Evolutionary conservation across 768 basidiomycete genomes (phyloP).

Genomic region (Omphalotus guepiniiformis): DNA sequence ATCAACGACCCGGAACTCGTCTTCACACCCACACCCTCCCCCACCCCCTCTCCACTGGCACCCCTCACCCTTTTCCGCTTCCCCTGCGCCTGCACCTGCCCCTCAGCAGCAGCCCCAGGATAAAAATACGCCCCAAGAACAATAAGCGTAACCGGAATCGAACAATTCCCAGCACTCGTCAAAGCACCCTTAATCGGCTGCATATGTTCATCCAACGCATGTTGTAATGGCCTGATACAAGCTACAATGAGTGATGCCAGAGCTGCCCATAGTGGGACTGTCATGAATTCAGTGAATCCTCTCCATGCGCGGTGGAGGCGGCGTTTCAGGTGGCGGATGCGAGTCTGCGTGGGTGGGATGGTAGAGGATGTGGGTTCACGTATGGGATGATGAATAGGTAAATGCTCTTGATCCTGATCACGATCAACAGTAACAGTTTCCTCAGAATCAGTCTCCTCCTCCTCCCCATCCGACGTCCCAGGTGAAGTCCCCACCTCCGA

Average conservation of each 20-base stretch:
- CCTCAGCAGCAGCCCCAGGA: slow-evolving; percentile 14
- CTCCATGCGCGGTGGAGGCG: slow-evolving; percentile 22
- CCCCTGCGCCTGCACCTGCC: background rate
- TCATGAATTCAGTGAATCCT: slow-evolving; percentile 72
- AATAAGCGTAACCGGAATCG: slow-evolving; percentile 84
- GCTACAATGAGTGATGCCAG: slow-evolving; percentile 73
- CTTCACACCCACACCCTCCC: slow-evolving; percentile 8
- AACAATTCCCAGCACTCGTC: slow-evolving; percentile 64
- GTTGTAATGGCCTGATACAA: slow-evolving; percentile 70
- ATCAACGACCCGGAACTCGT: slow-evolving; percentile 31
- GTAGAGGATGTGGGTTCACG: no score
- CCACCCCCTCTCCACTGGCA: background rate
- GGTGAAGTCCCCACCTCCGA: slow-evolving; percentile 11
- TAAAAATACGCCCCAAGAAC: slow-evolving; percentile 94
- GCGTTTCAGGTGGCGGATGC: background rate
- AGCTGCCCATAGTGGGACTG: slow-evolving; percentile 82
- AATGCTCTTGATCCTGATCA: background rate
- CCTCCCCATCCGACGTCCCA: slow-evolving; percentile 23
- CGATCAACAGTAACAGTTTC: background rate
- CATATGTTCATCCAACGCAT: slow-evolving; percentile 58
- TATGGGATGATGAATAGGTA: background rate
- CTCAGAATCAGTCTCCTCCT: slow-evolving; percentile 11
- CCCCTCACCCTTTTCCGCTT: background rate
- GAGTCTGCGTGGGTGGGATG: background rate
- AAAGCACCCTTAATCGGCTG: slow-evolving; percentile 67